Conservation (phyloP, 2,329 filamentous ascomycete species). For the Penicillium sp. region DNA sequence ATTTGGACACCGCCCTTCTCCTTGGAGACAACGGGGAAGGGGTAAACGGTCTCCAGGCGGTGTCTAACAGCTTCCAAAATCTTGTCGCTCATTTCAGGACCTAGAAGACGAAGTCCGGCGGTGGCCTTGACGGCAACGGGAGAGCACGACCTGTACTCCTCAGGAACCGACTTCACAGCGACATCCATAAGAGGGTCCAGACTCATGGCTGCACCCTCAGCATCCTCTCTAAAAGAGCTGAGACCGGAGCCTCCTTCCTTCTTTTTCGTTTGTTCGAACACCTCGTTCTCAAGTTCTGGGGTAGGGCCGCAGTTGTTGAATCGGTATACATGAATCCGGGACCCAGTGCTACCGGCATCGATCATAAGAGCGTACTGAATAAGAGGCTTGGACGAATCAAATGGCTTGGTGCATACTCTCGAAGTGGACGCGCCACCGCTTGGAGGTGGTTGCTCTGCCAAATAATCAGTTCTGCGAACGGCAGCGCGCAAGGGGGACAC, state of each 20-base stretch:
- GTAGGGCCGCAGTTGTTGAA: conserved; percentile 98
- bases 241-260: conserved; percentile 73
- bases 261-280: conserved; percentile 92
- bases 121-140: conserved; percentile 98
- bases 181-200: conserved; percentile 84
- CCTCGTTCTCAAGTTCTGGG: conserved; percentile 89
- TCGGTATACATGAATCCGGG: conserved; percentile 95
- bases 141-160: conserved; percentile 85
- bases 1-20: conserved; percentile 87
- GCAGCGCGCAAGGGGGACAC: not conserved
- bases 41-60: conserved; percentile 83
- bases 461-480: not conserved
- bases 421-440: conserved; percentile 55
- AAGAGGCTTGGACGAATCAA: conserved; percentile 83
- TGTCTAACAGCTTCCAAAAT: conserved; percentile 82
- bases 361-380: conserved; percentile 99
- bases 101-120: conserved; percentile 85
- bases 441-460: conserved; percentile 25
- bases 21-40: conserved; percentile 86
- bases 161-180: conserved; percentile 79
- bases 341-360: conserved; percentile 95
- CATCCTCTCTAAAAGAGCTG: conserved; percentile 82
- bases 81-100: conserved; percentile 72
- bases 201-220: conserved; percentile 82
- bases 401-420: conserved; percentile 73